These are phyloP conservation scores for Trametes gibbosa DNA, from an alignment of 768 basidiomycete genomes.

Conservation along the genomic window DNA sequence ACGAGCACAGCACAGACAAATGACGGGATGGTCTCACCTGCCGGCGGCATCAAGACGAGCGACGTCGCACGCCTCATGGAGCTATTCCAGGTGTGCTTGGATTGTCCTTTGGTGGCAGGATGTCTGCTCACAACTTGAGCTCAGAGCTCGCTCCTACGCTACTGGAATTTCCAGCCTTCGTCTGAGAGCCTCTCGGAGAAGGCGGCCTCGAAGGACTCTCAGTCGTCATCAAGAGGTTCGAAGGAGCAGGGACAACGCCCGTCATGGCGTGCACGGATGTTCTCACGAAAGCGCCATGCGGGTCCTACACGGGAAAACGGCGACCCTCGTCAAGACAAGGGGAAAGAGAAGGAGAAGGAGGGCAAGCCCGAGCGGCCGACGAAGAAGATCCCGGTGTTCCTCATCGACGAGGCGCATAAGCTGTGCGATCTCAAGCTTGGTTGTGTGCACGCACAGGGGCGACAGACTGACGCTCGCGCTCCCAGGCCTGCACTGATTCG, in stretches of 20 bases:
- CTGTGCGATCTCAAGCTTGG: constrained; percentile 39
- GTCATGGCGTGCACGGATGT: constrained; percentile 21
- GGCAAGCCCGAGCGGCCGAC: constrained; percentile 33
- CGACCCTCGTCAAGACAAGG: constrained; percentile 17
- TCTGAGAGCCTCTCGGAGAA: constrained; percentile 7
- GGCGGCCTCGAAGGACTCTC: constrained; percentile 7
- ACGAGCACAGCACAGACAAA: constrained; percentile 37
- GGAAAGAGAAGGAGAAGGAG: constrained; percentile 30
- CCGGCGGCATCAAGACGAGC: constrained; percentile 59
- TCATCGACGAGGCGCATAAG: constrained; percentile 86
- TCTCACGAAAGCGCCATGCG: constrained; percentile 18
- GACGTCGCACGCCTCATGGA: constrained; percentile 85
- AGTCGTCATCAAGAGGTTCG: constrained; percentile 5
- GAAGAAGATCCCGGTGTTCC: constrained; percentile 78
- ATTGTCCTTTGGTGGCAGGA: no score
- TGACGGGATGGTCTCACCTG: constrained; percentile 6
- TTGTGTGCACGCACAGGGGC: not conserved
- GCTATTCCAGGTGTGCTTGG: constrained; percentile 58
- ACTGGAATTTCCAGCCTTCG: constrained; percentile 62
- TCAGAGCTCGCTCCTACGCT: constrained; percentile 67
- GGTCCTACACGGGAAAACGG: constrained; percentile 11
- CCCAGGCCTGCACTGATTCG: constrained; percentile 70
- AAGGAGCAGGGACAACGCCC: constrained; percentile 6
- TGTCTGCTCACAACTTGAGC: not conserved
- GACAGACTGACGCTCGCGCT: not conserved